phyloP scores from a whole-genome alignment of 1,284 basidiomycete genomes.

The Fomitopsis palustris region DNA sequence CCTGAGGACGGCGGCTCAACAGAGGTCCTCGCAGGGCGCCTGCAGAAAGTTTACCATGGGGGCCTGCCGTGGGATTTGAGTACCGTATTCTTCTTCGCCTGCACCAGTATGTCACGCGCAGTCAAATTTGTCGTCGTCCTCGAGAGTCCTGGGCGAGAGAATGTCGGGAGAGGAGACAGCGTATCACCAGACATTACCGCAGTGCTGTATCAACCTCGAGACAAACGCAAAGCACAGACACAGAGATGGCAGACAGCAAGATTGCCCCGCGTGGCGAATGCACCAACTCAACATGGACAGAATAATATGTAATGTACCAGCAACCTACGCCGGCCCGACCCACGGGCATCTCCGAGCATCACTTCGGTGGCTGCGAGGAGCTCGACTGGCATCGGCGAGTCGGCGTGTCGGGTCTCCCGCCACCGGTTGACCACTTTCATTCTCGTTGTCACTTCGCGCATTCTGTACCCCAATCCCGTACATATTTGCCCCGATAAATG shows the following conservation, averaged over 20 bases:
- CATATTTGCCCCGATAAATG: too few species aligned
- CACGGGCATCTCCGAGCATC: not conserved
- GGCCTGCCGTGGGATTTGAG: conserved; percentile 81
- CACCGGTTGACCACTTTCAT: too few species aligned
- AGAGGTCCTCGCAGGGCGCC: not conserved
- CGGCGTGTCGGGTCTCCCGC: too few species aligned
- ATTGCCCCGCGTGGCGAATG: too few species aligned
- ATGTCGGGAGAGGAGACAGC: not conserved
- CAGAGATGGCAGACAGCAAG: too few species aligned
- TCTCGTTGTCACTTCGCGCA: too few species aligned
- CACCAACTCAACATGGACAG: too few species aligned
- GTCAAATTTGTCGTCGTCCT: conserved; percentile 14
- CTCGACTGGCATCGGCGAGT: too few species aligned
- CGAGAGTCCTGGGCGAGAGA: conserved; percentile 11
- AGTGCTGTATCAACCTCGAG: not conserved
- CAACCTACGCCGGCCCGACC: not conserved
- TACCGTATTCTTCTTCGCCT: conserved; percentile 68
- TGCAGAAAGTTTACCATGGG: conserved; percentile 52
- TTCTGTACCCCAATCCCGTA: too few species aligned
- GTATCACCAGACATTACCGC: not conserved
- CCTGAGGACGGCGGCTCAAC: conserved; percentile 37
- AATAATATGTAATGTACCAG: not conserved
- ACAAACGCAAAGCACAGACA: not conserved
- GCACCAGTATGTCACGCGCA: conserved; percentile 18
- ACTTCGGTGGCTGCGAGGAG: not conserved